Base-by-base conservation (phyloP, 352 stramenopile species). In the Phytophthora sp. region DNA sequence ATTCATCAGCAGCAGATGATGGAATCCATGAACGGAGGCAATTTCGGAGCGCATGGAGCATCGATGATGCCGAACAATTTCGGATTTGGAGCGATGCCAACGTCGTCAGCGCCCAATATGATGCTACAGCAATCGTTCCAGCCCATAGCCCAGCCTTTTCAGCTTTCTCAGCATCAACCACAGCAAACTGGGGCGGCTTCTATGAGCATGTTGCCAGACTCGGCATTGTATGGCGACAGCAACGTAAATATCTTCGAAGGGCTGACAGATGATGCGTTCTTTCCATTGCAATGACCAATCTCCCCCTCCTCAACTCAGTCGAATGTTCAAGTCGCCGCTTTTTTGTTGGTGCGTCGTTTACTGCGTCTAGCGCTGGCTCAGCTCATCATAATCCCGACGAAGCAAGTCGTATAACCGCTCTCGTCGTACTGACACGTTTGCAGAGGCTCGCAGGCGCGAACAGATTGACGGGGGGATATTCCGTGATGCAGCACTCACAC, bases 181-280 rank as follows among this genome's bases (percentile, higher is more conserved):
- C 64, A 76, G 7, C 73, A 76, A 45, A 53, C 24, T 26, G 60
- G 63, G 27, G 31, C 41, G 18, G 66, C 60, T 39, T 31, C 54
- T 2, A 63, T 72, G 45, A 69, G 44, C 55, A 57, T 65, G 24
- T 64, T 70, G 26, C 33, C 67, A 44, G 68, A 79, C 44, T 54
- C 49, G 30, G 62, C 55, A 33, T 56, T 87, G 9, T 87, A 82
- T 63, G 81, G 80, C 31, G 81, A 89, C 56, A 71, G 58, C 47
- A 76, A 74, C 57, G 66, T 71, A 31, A 92, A 88, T 59, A 77
- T 93, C n/a, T 93, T 93, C 39, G 85, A 93, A 65, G 85, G 73
- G 1, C 74, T 93, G 41, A 72, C 81, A 41, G 83, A 91, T 38
- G 85, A 93, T 66, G 73, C 79, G 16, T 93, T 93, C 54, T 78